phyloP scores from a whole-genome alignment of 2,329 filamentous ascomycete genomes.

The Epichloe sibirici region DNA sequence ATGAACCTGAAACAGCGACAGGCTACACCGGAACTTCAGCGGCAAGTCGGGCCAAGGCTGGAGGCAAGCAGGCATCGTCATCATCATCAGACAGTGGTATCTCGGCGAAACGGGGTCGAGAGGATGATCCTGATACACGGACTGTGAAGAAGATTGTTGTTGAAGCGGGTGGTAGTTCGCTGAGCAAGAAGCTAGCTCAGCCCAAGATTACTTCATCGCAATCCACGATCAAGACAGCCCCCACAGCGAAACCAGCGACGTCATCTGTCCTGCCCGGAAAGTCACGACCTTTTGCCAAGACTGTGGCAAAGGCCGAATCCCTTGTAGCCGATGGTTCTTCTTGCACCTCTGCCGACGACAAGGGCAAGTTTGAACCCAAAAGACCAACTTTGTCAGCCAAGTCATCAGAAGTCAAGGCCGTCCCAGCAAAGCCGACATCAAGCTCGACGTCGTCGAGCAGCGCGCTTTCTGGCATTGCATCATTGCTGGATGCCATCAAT shows the following conservation, averaged over 20 bases:
- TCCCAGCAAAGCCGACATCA: slow-evolving; percentile 5
- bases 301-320: slow-evolving; percentile 24
- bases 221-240: slow-evolving; percentile 16
- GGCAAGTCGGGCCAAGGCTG: slow-evolving; percentile 24
- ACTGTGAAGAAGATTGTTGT: slow-evolving; percentile 31
- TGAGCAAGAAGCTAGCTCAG: slow-evolving; percentile 28
- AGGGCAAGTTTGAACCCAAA: slow-evolving; percentile 19
- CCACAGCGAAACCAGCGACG: slow-evolving; percentile 18
- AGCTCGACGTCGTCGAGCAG: slow-evolving; percentile 11
- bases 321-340: slow-evolving; percentile 14
- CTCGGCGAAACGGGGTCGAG: slow-evolving; percentile 24
- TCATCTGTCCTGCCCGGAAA: slow-evolving; percentile 36
- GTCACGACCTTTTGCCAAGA: slow-evolving; percentile 30
- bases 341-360: slow-evolving; percentile 19
- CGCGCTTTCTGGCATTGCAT: slow-evolving; percentile 37
- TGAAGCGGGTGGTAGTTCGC: slow-evolving; percentile 24
- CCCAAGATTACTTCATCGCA: slow-evolving; percentile 20
- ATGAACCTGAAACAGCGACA: slow-evolving; percentile 22
- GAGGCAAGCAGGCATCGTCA: slow-evolving; percentile 16
- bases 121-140: slow-evolving; percentile 28
- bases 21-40: slow-evolving; percentile 29
- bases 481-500: slow-evolving; percentile 39
- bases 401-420: slow-evolving; percentile 17
- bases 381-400: slow-evolving; percentile 10
- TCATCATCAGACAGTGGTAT: slow-evolving; percentile 12